Percentiles rank a stretch among this genome's conserved stretches.
Evolutionary conservation across 345 rosid genomes (phyloP).

Genomic region (Syzygium oleosum): DNA sequence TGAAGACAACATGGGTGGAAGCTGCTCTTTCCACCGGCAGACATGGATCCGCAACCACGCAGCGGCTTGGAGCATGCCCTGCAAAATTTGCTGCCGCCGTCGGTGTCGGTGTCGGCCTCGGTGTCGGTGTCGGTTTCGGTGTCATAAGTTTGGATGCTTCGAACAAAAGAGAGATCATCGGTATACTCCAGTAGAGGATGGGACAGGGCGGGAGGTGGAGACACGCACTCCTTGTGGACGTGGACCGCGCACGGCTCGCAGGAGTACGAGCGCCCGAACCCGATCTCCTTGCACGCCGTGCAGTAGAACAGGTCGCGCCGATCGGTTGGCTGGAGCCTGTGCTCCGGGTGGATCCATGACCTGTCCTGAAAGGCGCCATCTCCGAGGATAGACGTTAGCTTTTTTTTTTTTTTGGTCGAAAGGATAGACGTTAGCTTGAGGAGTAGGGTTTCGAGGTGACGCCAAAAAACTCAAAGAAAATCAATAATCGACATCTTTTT

Average conservation of each 20-base stretch:
- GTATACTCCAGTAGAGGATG: background rate
- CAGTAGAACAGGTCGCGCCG: background rate
- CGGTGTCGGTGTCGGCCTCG: too few species aligned
- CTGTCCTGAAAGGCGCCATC: background rate
- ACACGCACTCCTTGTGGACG: background rate
- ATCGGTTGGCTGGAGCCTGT: background rate
- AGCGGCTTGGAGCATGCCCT: background rate
- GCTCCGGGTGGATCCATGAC: background rate
- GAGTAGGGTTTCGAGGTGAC: too few species aligned
- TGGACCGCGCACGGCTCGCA: background rate
- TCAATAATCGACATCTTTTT: too few species aligned
- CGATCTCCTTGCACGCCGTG: background rate
- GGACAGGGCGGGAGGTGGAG: background rate
- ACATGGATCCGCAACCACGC: background rate
- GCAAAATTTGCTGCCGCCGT: too few species aligned
- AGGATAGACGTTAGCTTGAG: too few species aligned
- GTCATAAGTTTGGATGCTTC: too few species aligned
- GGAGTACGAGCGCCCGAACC: background rate
- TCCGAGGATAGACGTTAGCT: too few species aligned
- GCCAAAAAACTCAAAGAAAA: too few species aligned
- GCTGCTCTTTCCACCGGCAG: background rate
- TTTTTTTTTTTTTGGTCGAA: too few species aligned
- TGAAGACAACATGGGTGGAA: background rate
- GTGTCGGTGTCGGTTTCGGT: too few species aligned
- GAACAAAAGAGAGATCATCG: background rate